Conservation (phyloP, 192 early-diverging fungal genomes). For the Coemansia sp. region DNA sequence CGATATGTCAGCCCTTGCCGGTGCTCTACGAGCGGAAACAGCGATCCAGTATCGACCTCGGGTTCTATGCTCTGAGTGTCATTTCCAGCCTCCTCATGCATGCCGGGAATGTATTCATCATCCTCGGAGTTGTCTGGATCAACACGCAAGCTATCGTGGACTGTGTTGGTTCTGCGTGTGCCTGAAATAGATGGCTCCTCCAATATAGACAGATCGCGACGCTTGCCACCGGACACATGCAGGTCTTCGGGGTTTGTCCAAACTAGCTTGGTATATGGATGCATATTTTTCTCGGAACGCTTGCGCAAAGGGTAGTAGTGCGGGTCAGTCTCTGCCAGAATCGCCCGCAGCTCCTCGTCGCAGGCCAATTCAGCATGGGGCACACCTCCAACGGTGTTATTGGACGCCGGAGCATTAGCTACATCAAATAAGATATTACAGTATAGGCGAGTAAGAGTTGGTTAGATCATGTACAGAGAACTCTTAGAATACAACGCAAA, state of each 20-base stretch:
- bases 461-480: neutral
- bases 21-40: neutral
- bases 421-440: neutral
- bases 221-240: neutral
- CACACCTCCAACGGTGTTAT: neutral
- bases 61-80: conserved; percentile 9
- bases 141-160: neutral
- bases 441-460: neutral
- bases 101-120: conserved; percentile 44
- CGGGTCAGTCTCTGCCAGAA: conserved; percentile 14
- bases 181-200: conserved; percentile 1
- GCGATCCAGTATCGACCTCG: neutral
- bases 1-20: conserved; percentile 30
- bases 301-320: conserved; percentile 41
- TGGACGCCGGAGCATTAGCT: neutral
- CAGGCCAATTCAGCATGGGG: conserved; percentile 1
- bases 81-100: conserved; percentile 17
- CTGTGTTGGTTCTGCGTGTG: neutral
- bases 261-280: conserved; percentile 51
- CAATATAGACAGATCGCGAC: conserved; percentile 14
- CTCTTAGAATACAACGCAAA: neutral
- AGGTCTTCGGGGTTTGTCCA: conserved; percentile 44
- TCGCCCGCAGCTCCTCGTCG: conserved; percentile 1
- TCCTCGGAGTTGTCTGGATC: conserved; percentile 45
- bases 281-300: conserved; percentile 47